Evolutionary conservation across 441 rosid genomes (phyloP), one percentile per base, ranked within the genome.

Genomic region (Caryocar brasiliense): DNA sequence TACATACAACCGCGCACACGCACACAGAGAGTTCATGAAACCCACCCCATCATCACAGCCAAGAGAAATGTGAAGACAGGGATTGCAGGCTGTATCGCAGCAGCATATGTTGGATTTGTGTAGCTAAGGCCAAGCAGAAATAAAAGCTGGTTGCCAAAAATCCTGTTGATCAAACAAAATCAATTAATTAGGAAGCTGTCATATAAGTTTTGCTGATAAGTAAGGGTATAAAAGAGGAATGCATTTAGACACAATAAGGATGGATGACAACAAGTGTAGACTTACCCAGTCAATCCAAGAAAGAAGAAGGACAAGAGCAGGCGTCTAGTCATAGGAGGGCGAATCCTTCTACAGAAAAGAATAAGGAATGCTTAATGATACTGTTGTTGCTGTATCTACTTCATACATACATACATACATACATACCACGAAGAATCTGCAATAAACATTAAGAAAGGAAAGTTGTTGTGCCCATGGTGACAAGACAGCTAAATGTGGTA

Each of bases 31-130:
- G 50, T 42, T 30, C 37, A 12, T 41, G 37, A 44, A 22, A 59
- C 79, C 73, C 62, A 92, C 97, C 99, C 95, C 95, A 83, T 85
- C 71, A 80, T 68, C 30, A 85, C 85, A 49, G 97, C 97, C 38
- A 92, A 73, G 47, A 92, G 64, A 64, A 88, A 88, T 37, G 99
- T 92, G 53, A 92, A 92, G 54, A 92, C 97, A 19, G 99, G 99
- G 56, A 92, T 92, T 2, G 99, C 67, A 56, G 97, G 99, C 67
- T 92, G 99, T 65, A 72, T 83, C 30, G 97, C 97, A 58, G 99
- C 97, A 62, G 99, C 99, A 59, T 85, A 85, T 34, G 97, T 85
- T 52, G 99, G 97, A 84, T 80, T 92, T 51, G 97, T 92, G 76
- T 85, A 85, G 67, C 83, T 77, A 55, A 92, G 89, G 68, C 99